Evolutionary conservation across 2,329 filamentous ascomycete genomes (phyloP).

Genomic region (Phyllosticta citribraziliensis): DNA sequence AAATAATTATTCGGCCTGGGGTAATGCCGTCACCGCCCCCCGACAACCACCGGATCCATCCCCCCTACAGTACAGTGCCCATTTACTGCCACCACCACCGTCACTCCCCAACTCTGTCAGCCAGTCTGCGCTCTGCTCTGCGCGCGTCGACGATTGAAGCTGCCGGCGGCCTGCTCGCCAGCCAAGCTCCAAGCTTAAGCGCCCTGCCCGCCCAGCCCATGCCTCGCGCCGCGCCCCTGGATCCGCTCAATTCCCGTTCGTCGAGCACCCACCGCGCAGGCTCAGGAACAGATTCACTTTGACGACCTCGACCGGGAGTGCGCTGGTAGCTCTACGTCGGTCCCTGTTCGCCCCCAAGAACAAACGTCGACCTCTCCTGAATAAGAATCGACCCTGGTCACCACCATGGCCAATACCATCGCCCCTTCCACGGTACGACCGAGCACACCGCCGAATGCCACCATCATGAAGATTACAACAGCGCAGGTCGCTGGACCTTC

Average conservation of each 20-base stretch:
- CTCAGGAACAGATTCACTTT: not conserved
- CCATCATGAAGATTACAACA: conserved; percentile 21
- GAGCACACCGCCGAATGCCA: conserved; percentile 13
- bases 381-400: not conserved
- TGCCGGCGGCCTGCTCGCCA: not conserved
- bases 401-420: conserved; percentile 20
- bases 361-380: not conserved
- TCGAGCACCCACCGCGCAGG: not conserved
- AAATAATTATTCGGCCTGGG: not conserved
- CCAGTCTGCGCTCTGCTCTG: too few relatives aligned
- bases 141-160: not conserved
- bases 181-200: not conserved
- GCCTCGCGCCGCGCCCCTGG: not conserved
- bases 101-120: not conserved
- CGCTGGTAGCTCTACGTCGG: not conserved
- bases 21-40: not conserved
- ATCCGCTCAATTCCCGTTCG: not conserved
- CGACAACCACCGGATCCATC: not conserved
- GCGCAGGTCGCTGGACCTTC: conserved; percentile 13
- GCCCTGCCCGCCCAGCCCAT: not conserved
- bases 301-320: not conserved
- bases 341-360: not conserved
- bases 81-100: not conserved
- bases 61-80: not conserved
- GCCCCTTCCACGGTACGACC: conserved; percentile 19